Conservation (phyloP, 2,329 filamentous ascomycete species). For the Capronia coronata region DNA sequence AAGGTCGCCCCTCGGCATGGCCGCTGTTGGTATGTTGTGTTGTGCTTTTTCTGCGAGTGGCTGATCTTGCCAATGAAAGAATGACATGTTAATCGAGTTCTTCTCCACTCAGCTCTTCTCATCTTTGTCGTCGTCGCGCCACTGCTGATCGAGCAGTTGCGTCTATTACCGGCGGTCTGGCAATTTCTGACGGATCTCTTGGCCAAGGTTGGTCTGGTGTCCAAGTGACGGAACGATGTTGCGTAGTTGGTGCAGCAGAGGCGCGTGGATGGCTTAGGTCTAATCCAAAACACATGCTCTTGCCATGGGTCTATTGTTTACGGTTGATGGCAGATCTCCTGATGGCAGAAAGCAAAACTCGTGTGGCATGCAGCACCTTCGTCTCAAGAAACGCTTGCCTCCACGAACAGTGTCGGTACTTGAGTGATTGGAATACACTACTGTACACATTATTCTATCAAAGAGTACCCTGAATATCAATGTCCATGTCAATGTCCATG, state of each 20-base stretch:
- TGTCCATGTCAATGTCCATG: too few species aligned
- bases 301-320: too few species aligned
- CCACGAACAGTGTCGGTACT: neutral
- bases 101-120: conserved; percentile 55
- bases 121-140: conserved; percentile 60
- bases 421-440: conserved; percentile 1
- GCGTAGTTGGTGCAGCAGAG: too few species aligned
- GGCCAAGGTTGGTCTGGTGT: conserved; percentile 23
- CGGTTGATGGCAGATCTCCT: too few species aligned
- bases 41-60: neutral
- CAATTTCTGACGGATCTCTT: conserved; percentile 28
- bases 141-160: conserved; percentile 44
- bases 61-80: too few species aligned
- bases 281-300: too few species aligned
- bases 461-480: too few species aligned
- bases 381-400: neutral
- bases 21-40: conserved; percentile 51
- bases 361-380: neutral
- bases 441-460: conserved; percentile 8
- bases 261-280: too few species aligned
- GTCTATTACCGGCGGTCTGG: conserved; percentile 43
- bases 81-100: too few species aligned
- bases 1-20: conserved; percentile 50
- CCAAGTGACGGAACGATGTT: too few species aligned
- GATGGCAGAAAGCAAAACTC: too few species aligned